Evolutionary conservation across 2,329 filamentous ascomycete genomes (phyloP).

Genomic region (Botrytis galanthina): DNA sequence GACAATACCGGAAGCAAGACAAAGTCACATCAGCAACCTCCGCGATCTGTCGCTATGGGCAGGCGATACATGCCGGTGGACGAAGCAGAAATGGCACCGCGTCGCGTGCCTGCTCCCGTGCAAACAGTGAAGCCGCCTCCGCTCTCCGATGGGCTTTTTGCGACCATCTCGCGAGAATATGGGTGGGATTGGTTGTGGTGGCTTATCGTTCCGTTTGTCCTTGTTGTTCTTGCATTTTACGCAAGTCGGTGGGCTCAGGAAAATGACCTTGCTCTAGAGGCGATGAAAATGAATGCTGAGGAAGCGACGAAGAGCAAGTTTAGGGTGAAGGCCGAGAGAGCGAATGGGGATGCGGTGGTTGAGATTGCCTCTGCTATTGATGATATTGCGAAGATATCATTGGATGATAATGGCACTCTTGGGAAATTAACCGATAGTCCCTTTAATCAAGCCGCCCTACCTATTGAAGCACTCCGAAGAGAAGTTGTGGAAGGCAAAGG

Average conservation of each 20-base stretch:
- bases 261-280: neutral
- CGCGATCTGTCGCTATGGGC: neutral
- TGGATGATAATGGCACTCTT: neutral
- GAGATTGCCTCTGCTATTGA: neutral
- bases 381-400: neutral
- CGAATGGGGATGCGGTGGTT: neutral
- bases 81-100: neutral
- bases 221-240: neutral
- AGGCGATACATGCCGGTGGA: neutral
- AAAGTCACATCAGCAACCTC: neutral
- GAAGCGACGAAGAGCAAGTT: neutral
- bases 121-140: neutral
- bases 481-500: neutral
- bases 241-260: neutral
- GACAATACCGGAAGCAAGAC: neutral
- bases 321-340: neutral
- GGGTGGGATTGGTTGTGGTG: conserved; percentile 2
- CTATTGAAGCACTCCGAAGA: neutral
- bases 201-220: neutral
- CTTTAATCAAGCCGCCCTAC: neutral
- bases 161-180: neutral
- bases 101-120: neutral
- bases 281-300: neutral
- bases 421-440: neutral
- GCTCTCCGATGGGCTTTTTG: neutral